Base-by-base conservation (phyloP, 2,329 filamentous ascomycete species). In the Penicillium sp. region DNA sequence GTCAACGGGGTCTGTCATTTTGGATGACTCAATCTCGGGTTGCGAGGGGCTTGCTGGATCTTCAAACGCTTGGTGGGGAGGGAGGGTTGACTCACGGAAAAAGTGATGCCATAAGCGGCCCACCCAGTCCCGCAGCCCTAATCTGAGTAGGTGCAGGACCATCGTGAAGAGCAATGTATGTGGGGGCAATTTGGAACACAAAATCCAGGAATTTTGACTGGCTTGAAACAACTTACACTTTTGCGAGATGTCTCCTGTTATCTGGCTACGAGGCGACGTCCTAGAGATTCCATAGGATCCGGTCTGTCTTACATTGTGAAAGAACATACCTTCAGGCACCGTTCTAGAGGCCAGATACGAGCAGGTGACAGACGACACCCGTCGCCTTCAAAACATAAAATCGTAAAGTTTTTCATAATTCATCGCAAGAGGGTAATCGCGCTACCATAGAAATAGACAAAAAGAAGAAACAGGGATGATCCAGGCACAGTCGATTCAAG, bases 21-120 rank as follows among this genome's bases (percentile, higher is more conserved):
- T 63, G 53, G 47, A 48, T 59, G 57, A 54, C 49, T 57, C 53
- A 53, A 55, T 58, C 46, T 55, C 30, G 36, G 58, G 50, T 48
- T 49, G 41, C 51, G 59, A 58, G 51, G 56, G 58, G 51, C 54
- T 30, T 53, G 53, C 63, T 58, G 60, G 59, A 61, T 58, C 62
- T 63, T 59, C 61, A 59, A 55, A 28, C 27, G 10, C 58, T 61
- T 65, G 63, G 64, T 60, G 64, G 59, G 56, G 54, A 61, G 56
- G 54, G 54, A 58, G 56, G 45, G 56, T 62, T 69, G 64, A 69
- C 62, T 69, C 66, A 69, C 56, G 56, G 51, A 63, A 63, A 62
- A 63, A 60, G 59, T 68, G 63, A 69, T 68, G 66, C 64, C 65
- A 67, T 64, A 67, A 68, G 65, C 64, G 57, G 65, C 57, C 48